phyloP scores from a whole-genome alignment of 108 stramenopile genomes.

The Cylindrotheca closterium region DNA sequence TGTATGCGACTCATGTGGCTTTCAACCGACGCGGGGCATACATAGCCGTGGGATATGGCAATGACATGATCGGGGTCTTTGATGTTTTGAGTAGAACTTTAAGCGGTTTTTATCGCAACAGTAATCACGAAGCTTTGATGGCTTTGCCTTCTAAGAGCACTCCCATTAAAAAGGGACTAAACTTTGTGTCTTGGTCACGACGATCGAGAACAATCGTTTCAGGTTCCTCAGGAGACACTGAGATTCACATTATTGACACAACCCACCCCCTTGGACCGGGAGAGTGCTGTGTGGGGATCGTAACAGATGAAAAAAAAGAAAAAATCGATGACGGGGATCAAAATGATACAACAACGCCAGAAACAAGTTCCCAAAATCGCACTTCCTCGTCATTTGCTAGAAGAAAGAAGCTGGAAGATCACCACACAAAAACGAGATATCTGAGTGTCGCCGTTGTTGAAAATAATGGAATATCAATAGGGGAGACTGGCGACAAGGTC shows the following conservation, averaged over 20 bases:
- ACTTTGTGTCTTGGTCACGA: conserved; percentile 65
- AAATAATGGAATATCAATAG: background rate
- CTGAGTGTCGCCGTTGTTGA: conserved; percentile 2
- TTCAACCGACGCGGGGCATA: conserved; percentile 74
- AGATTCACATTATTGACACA: conserved; percentile 63
- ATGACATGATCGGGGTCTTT: conserved; percentile 58
- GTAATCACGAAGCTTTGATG: background rate
- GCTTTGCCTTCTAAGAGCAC: conserved; percentile 3
- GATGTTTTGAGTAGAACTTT: conserved; percentile 59
- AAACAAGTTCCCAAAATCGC: conserved; percentile 3
- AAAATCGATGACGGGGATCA: conserved; percentile 20
- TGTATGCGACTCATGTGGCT: conserved; percentile 58
- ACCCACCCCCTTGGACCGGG: conserved; percentile 62
- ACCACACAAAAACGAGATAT: conserved; percentile 10
- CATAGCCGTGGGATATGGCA: conserved; percentile 71
- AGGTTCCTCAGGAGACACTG: conserved; percentile 48
- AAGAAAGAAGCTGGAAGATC: conserved; percentile 4
- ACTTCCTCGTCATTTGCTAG: conserved; percentile 1
- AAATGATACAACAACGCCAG: background rate
- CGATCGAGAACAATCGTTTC: conserved; percentile 52
- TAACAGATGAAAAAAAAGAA: conserved; percentile 20
- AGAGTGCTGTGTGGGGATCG: conserved; percentile 30
- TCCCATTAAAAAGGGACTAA: conserved; percentile 37
- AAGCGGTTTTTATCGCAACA: conserved; percentile 48
- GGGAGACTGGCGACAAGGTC: conserved; percentile 2